phyloP scores from a whole-genome alignment of 2,329 filamentous ascomycete genomes.

The Mycosphaerella arachidis region DNA sequence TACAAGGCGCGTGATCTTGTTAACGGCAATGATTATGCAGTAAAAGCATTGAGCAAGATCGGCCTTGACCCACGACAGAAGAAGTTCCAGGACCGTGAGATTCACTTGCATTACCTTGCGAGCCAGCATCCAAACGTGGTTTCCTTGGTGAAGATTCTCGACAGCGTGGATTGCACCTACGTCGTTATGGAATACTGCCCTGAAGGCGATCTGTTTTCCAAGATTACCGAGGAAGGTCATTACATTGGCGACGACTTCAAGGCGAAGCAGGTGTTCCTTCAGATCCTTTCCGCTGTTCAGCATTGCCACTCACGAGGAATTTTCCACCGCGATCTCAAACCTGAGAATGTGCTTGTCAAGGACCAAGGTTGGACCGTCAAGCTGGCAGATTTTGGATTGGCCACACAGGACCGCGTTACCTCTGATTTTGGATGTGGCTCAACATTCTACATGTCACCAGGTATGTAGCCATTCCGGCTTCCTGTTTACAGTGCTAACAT shows the following conservation, averaged over 20 bases:
- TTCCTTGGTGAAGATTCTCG: conserved; percentile 88
- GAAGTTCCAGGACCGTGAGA: conserved; percentile 89
- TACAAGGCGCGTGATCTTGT: conserved; percentile 83
- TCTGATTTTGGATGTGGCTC: conserved; percentile 97
- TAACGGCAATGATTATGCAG: conserved; percentile 78
- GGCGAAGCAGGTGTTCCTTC: conserved; percentile 82
- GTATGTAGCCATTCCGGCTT: conserved; percentile 47
- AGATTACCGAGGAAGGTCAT: conserved; percentile 91
- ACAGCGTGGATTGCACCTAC: conserved; percentile 86
- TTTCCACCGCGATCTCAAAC: conserved; percentile 96
- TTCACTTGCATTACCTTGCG: conserved; percentile 82
- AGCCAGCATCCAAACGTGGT: conserved; percentile 90
- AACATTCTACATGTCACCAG: conserved; percentile 99
- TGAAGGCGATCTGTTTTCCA: conserved; percentile 93
- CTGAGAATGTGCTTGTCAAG: conserved; percentile 93
- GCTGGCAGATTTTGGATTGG: conserved; percentile 94
- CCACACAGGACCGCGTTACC: conserved; percentile 76
- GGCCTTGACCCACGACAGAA: conserved; percentile 84
- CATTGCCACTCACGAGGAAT: conserved; percentile 91
- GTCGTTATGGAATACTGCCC: conserved; percentile 96
- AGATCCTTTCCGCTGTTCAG: conserved; percentile 93
- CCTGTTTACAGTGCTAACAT: conserved; percentile 5
- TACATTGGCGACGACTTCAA: conserved; percentile 90
- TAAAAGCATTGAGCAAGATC: conserved; percentile 93
- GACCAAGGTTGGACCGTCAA: conserved; percentile 87